These are phyloP conservation scores for Isoetes engelmannii DNA, from an alignment of 83 land plant species.

Conservation along the genomic window DNA sequence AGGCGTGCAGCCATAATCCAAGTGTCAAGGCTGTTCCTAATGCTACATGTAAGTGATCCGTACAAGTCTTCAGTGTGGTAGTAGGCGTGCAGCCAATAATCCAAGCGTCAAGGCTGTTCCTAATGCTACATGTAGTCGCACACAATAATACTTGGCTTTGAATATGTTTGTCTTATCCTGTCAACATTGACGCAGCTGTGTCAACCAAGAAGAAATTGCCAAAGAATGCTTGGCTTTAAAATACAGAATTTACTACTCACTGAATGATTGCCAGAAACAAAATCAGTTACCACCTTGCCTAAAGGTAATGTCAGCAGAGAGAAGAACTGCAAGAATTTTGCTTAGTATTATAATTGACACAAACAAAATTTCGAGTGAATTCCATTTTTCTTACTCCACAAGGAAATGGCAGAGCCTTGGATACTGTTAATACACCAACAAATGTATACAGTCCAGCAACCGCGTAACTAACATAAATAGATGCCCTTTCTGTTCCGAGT, in stretches of 20 bases:
- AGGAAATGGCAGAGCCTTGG: constrained; percentile 51
- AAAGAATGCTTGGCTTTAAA: too few species aligned
- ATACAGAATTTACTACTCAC: too few species aligned
- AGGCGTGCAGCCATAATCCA: constrained; percentile 41
- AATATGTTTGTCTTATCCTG: constrained; percentile 79
- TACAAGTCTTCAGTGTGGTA: constrained; percentile 14
- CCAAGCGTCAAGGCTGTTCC: constrained; percentile 72
- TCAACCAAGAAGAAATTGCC: not conserved
- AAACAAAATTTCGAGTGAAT: not conserved
- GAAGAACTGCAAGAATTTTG: constrained; percentile 32
- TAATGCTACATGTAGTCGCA: constrained; percentile 69
- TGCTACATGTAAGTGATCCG: constrained; percentile 60
- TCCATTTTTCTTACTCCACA: constrained; percentile 46
- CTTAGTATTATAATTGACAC: not conserved
- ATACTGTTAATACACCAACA: constrained; percentile 27
- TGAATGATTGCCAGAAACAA: constrained; percentile 60
- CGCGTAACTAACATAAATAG: constrained; percentile 50
- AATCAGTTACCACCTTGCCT: constrained; percentile 51
- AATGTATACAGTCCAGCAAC: constrained; percentile 45
- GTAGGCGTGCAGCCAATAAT: constrained; percentile 24
- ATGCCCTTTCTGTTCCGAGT: constrained; percentile 66
- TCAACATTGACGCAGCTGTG: not conserved
- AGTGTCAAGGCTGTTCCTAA: constrained; percentile 65
- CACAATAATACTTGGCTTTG: constrained; percentile 88
- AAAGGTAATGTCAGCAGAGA: constrained; percentile 67